Percentiles rank a stretch among this genome's conserved stretches.
Conservation (phyloP, 2,329 filamentous ascomycete genomes). For the Diaporthe sp. region DNA sequence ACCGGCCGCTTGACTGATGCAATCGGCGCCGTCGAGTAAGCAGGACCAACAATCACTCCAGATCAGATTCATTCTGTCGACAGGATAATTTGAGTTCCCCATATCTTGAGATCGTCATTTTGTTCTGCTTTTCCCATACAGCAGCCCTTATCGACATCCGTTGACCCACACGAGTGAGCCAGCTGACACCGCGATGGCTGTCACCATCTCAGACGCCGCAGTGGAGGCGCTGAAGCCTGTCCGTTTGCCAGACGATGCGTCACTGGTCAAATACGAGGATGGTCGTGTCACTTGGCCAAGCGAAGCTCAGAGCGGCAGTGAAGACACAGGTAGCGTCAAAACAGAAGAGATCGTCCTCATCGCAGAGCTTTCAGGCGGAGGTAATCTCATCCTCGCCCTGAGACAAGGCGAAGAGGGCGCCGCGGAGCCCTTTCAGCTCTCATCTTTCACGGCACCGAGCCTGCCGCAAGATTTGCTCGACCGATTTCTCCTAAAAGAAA, state of each 20-base stretch:
- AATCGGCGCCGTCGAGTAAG: slow-evolving; percentile 16
- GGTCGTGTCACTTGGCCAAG: slow-evolving; percentile 23
- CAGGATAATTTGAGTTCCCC: neutral
- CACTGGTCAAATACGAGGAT: slow-evolving; percentile 22
- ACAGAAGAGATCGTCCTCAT: slow-evolving; percentile 52
- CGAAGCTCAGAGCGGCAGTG: neutral
- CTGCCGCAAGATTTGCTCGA: slow-evolving; percentile 55
- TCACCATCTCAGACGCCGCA: slow-evolving; percentile 32
- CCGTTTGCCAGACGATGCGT: slow-evolving; percentile 33
- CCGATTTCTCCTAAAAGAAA: slow-evolving; percentile 52
- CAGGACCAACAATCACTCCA: slow-evolving; percentile 9
- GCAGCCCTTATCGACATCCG: too few relatives aligned
- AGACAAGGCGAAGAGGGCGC: slow-evolving; percentile 50
- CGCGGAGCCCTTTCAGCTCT: slow-evolving; percentile 47
- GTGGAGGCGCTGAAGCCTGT: slow-evolving; percentile 32
- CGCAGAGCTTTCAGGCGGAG: slow-evolving; percentile 28
- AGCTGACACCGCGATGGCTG: slow-evolving; percentile 26
- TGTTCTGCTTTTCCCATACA: neutral
- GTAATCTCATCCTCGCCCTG: slow-evolving; percentile 57
- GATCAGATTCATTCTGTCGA: neutral
- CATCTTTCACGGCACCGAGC: slow-evolving; percentile 48
- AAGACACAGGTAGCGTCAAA: slow-evolving; percentile 42
- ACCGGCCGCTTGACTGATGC: slow-evolving; percentile 22
- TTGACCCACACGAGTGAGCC: neutral
- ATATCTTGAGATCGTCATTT: neutral